Percentiles rank a stretch among this genome's conserved stretches.
Evolutionary conservation across 1,139 yeast genomes (phyloP).

Genomic region (Taiozyma sp.): DNA sequence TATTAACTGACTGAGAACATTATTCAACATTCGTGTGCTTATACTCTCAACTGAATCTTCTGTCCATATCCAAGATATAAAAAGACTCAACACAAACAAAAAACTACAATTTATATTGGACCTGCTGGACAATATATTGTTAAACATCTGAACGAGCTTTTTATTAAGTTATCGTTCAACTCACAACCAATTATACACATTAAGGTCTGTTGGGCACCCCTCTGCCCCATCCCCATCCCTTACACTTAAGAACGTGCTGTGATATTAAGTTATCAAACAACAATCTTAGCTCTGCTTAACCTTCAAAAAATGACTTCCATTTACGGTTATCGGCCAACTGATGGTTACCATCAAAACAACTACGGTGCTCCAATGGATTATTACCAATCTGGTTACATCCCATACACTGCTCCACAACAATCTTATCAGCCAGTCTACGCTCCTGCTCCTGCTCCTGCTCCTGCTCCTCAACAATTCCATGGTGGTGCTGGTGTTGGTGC

Average conservation of each 20-base stretch:
- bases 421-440: background rate
- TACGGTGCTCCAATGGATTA: slow-evolving; percentile 1
- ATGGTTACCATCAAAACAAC: slow-evolving; percentile 7
- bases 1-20: background rate
- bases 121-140: background rate
- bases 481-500: background rate
- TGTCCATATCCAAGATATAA: background rate
- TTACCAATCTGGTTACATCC: background rate
- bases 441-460: too few relatives aligned
- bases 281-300: background rate
- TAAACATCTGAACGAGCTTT: slow-evolving; percentile 9
- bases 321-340: slow-evolving; percentile 9
- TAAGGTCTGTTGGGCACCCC: too few relatives aligned
- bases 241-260: background rate
- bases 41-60: background rate
- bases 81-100: background rate
- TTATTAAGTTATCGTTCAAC: slow-evolving; percentile 16
- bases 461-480: slow-evolving; percentile 1
- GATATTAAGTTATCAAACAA: background rate
- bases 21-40: background rate
- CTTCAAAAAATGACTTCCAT: slow-evolving; percentile 11
- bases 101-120: background rate
- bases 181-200: background rate
- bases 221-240: too few relatives aligned
- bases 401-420: background rate